These are phyloP conservation scores for Ganoderma leucocontextum DNA, from an alignment of 1,284 basidiomycete genomes.

Conservation along the genomic window DNA sequence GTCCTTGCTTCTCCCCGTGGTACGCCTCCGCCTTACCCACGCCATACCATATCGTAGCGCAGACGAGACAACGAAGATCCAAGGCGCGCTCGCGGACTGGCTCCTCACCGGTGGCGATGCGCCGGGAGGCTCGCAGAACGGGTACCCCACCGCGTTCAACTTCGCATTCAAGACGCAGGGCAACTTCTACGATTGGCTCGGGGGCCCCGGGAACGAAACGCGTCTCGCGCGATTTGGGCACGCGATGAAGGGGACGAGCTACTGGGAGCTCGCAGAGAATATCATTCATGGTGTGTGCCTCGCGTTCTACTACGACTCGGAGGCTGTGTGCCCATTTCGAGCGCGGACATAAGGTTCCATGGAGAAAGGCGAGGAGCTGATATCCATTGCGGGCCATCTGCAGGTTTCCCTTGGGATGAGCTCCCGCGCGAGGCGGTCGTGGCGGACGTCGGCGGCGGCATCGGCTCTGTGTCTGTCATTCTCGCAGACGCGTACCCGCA, in stretches of 20 bases:
- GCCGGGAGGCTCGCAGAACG: constrained; percentile 9
- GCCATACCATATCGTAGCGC: constrained; percentile 1
- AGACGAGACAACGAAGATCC: constrained; percentile 25
- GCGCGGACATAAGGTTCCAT: background rate
- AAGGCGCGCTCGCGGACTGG: constrained; percentile 23
- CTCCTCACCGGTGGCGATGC: constrained; percentile 14
- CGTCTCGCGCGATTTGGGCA: constrained; percentile 28
- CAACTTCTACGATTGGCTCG: constrained; percentile 29
- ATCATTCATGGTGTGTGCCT: constrained; percentile 26
- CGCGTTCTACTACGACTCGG: background rate
- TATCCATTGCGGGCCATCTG: too few relatives aligned
- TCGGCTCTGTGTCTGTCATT: constrained; percentile 35
- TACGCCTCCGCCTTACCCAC: background rate
- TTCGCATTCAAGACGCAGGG: constrained; percentile 40
- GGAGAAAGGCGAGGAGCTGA: background rate
- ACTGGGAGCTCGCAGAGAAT: constrained; percentile 32
- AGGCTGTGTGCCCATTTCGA: background rate
- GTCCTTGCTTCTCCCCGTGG: background rate
- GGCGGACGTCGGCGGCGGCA: constrained; percentile 44
- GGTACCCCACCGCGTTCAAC: constrained; percentile 20
- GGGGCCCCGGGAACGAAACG: constrained; percentile 24
- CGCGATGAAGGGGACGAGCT: constrained; percentile 29
- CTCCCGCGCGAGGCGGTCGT: constrained; percentile 57
- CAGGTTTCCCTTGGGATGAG: constrained; percentile 71
- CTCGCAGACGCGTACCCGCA: constrained; percentile 36